These are phyloP conservation scores for Aureobasidium pullulans DNA, from an alignment of 2,329 filamentous ascomycete genomes.

Conservation along the genomic window DNA sequence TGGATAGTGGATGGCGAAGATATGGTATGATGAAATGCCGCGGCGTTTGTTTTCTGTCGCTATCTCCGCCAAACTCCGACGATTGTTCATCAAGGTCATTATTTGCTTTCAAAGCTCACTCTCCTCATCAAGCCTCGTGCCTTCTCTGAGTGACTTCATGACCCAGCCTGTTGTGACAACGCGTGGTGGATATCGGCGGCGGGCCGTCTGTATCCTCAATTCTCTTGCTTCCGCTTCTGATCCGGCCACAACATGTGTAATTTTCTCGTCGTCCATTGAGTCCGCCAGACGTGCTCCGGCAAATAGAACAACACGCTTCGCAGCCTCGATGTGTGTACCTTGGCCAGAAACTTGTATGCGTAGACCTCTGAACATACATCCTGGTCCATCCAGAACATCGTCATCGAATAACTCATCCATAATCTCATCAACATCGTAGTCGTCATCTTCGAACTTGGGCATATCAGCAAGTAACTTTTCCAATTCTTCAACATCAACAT, in stretches of 20 bases:
- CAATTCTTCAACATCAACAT: constrained; percentile 60
- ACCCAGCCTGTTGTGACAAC: constrained; percentile 68
- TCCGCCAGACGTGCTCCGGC: constrained; percentile 55
- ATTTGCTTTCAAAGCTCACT: background rate
- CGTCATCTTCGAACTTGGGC: constrained; percentile 40
- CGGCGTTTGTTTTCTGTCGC: background rate
- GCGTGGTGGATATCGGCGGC: constrained; percentile 47
- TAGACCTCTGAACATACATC: constrained; percentile 46
- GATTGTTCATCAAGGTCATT: background rate
- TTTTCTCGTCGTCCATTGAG: constrained; percentile 41
- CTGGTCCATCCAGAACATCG: constrained; percentile 46
- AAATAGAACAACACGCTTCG: constrained; percentile 56
- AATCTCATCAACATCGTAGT: constrained; percentile 39
- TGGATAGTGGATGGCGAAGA: background rate
- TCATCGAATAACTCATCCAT: constrained; percentile 47
- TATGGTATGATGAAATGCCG: background rate
- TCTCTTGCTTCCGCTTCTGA: constrained; percentile 42
- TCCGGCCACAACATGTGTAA: constrained; percentile 66
- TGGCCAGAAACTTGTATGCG: constrained; percentile 35
- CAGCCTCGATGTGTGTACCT: constrained; percentile 24
- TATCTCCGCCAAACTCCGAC: background rate
- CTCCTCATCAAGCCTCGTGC: constrained; percentile 74
- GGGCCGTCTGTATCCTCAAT: constrained; percentile 25
- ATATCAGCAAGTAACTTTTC: constrained; percentile 42
- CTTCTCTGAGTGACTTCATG: constrained; percentile 69